Percentiles rank a stretch among this genome's conserved stretches.
Evolutionary conservation across 352 stramenopile species (phyloP).

Genomic region (Phytopythium montanum): DNA sequence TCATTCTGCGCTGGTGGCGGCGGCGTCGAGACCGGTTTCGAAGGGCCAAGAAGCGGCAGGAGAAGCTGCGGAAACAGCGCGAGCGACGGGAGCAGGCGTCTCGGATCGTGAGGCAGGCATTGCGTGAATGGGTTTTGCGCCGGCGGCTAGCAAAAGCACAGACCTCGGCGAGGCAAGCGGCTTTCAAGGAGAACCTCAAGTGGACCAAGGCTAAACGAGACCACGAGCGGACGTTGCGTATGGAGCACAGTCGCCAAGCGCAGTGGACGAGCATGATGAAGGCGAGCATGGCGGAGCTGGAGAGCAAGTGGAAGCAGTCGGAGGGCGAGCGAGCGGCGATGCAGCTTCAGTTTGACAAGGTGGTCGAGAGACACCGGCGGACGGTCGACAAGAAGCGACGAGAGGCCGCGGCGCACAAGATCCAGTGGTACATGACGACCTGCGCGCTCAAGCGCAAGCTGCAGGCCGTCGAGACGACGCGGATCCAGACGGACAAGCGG

Average conservation of each 20-base stretch:
- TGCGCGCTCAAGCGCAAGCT: slow-evolving; percentile 28
- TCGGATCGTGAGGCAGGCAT: slow-evolving; percentile 35
- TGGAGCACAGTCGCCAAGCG: slow-evolving; percentile 29
- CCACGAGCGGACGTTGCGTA: slow-evolving; percentile 28
- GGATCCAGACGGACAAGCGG: slow-evolving; percentile 13
- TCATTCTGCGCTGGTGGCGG: slow-evolving; percentile 46
- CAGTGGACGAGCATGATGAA: slow-evolving; percentile 34
- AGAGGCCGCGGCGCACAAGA: slow-evolving; percentile 28
- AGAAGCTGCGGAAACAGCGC: slow-evolving; percentile 13
- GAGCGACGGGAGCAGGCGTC: slow-evolving; percentile 20
- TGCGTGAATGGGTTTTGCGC: slow-evolving; percentile 40
- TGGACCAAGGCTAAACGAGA: slow-evolving; percentile 44
- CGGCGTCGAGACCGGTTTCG: slow-evolving; percentile 10
- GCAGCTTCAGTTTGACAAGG: slow-evolving; percentile 21
- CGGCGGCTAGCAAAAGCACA: slow-evolving; percentile 27
- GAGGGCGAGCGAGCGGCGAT: slow-evolving; percentile 26
- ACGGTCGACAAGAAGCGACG: slow-evolving; percentile 18
- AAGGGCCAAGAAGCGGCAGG: slow-evolving; percentile 9
- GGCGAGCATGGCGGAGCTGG: slow-evolving; percentile 28
- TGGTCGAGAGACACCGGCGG: slow-evolving; percentile 27
- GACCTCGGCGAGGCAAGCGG: slow-evolving; percentile 26
- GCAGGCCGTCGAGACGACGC: slow-evolving; percentile 16
- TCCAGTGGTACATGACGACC: slow-evolving; percentile 32
- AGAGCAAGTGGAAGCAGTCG: slow-evolving; percentile 31
- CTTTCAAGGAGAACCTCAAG: slow-evolving; percentile 43